Percentiles rank a stretch among this genome's conserved stretches.
Evolutionary conservation across 495 filamentous ascomycete species (phyloP).

Genomic region (Xeromyces bisporus): DNA sequence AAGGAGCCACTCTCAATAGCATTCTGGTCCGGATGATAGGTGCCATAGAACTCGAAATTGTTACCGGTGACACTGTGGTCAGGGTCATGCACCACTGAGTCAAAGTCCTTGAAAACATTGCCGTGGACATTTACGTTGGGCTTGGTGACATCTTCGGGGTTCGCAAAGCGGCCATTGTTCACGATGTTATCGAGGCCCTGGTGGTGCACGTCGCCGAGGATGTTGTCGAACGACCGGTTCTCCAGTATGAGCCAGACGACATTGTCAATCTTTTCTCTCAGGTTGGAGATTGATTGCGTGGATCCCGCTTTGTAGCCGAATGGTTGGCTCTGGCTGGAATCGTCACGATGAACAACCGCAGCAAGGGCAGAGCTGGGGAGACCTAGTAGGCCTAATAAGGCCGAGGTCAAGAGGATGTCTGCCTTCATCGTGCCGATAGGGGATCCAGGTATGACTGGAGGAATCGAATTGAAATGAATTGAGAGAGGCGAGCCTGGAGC

Average conservation of each 20-base stretch:
- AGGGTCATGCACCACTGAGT: constrained; percentile 31
- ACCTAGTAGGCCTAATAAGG: too few species aligned
- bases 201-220: constrained; percentile 22
- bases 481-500: too few species aligned
- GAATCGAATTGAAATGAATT: too few species aligned
- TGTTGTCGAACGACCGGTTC: constrained; percentile 30
- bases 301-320: constrained; percentile 6
- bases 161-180: constrained; percentile 29
- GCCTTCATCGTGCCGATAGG: not conserved
- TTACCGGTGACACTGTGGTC: constrained; percentile 33
- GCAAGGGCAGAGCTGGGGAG: not conserved
- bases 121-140: constrained; percentile 20
- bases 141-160: constrained; percentile 25
- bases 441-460: too few species aligned
- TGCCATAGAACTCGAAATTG: constrained; percentile 35
- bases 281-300: constrained; percentile 1
- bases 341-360: not conserved
- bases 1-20: constrained; percentile 19
- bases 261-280: constrained; percentile 30
- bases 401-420: not conserved
- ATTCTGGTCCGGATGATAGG: constrained; percentile 23
- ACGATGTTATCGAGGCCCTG: constrained; percentile 25
- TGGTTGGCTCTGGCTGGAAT: not conserved
- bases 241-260: constrained; percentile 29
- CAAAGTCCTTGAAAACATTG: constrained; percentile 23